A percentile compares a stretch with the other conserved stretches of the same genome.
Conservation (phyloP, 116 monocot species). For the Trichopus zeylanicus region DNA sequence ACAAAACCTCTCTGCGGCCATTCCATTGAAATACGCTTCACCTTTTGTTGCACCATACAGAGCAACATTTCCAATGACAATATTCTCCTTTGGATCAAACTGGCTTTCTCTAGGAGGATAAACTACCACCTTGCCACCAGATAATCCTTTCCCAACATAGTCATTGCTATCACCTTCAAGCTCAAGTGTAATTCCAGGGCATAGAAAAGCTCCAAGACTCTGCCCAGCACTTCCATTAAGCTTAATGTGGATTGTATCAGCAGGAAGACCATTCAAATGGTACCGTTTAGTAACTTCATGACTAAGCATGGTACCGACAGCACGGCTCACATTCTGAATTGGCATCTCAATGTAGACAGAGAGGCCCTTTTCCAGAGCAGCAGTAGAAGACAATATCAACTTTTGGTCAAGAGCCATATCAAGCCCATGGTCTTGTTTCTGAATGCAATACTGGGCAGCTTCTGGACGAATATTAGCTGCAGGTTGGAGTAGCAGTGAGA, state of each 20-base stretch:
- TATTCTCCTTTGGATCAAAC: slow-evolving; percentile 94
- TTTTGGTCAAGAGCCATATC: slow-evolving; percentile 75
- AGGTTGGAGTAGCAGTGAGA: slow-evolving; percentile 64
- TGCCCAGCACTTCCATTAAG: slow-evolving; percentile 90
- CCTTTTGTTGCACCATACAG: slow-evolving; percentile 90
- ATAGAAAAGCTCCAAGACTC: slow-evolving; percentile 91
- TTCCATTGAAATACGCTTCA: slow-evolving; percentile 96
- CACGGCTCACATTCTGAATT: slow-evolving; percentile 79
- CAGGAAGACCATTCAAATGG: slow-evolving; percentile 63
- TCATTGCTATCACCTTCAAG: slow-evolving; percentile 99
- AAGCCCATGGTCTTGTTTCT: slow-evolving; percentile 93
- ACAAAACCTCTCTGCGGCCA: slow-evolving; percentile 99
- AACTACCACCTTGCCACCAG: slow-evolving; percentile 82
- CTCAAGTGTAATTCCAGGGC: slow-evolving; percentile 91
- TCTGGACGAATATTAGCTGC: slow-evolving; percentile 72
- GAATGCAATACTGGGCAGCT: slow-evolving; percentile 76
- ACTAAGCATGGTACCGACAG: slow-evolving; percentile 95
- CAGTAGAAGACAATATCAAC: slow-evolving; percentile 50
- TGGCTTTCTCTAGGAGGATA: slow-evolving; percentile 78
- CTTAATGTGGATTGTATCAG: slow-evolving; percentile 84
- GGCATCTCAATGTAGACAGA: slow-evolving; percentile 61
- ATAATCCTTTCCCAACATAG: slow-evolving; percentile 97
- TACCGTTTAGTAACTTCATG: slow-evolving; percentile 91
- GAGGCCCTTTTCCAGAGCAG: slow-evolving; percentile 53
- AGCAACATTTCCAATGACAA: slow-evolving; percentile 97